Percentiles rank a stretch among this genome's conserved stretches.
Evolutionary conservation across 768 basidiomycete species (phyloP).

Genomic region (Rossbeevera mucosa): DNA sequence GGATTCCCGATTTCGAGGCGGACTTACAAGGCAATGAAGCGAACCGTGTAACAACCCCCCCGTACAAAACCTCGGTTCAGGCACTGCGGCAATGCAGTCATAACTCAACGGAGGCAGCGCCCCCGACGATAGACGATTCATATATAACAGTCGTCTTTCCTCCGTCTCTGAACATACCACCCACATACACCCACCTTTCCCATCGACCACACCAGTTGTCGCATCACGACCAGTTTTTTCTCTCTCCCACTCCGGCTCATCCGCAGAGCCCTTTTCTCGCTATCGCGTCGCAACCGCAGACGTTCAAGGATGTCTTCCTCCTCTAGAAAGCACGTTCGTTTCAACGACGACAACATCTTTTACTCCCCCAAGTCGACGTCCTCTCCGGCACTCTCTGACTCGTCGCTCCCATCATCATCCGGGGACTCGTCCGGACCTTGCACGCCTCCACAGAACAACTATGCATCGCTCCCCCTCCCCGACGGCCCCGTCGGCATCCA

Average conservation of each 20-base stretch:
- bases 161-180: slow-evolving; percentile 1
- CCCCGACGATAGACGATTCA: slow-evolving; percentile 14
- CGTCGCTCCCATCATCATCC: slow-evolving; percentile 30
- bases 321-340: slow-evolving; percentile 27
- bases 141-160: slow-evolving; percentile 15
- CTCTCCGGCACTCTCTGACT: slow-evolving; percentile 25
- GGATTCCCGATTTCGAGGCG: not conserved
- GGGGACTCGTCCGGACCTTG: slow-evolving; percentile 26
- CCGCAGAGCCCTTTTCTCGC: slow-evolving; percentile 7
- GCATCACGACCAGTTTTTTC: slow-evolving; percentile 8
- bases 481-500: slow-evolving; percentile 28
- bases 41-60: slow-evolving; percentile 7
- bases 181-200: not conserved
- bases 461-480: slow-evolving; percentile 18
- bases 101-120: slow-evolving; percentile 23
- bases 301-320: slow-evolving; percentile 16
- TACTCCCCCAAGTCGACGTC: slow-evolving; percentile 27
- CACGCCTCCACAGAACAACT: slow-evolving; percentile 28
- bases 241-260: slow-evolving; percentile 4
- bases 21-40: slow-evolving; percentile 14
- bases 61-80: slow-evolving; percentile 1
- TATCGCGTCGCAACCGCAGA: slow-evolving; percentile 6
- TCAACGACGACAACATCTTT: slow-evolving; percentile 31
- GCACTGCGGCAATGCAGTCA: slow-evolving; percentile 26
- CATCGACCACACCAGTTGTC: not conserved